Base-by-base conservation (phyloP, 805 yeast species). In the Blastobotrys muscicola region DNA sequence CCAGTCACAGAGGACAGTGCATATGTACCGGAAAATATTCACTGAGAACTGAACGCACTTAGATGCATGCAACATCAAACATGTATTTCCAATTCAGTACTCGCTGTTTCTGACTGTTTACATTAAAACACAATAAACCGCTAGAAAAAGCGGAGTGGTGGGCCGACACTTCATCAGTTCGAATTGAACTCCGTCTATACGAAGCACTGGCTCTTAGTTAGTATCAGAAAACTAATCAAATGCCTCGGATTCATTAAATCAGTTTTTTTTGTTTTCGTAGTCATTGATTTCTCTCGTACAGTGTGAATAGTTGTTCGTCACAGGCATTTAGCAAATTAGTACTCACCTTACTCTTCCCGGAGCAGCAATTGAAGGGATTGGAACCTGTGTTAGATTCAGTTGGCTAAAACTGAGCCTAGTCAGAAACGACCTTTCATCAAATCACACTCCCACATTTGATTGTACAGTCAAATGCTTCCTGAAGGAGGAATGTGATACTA, bases 291-390 rank as follows among this genome's bases (percentile, higher is more conserved):
- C 46, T 16, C 39, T 60, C 63, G 51, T 52, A 58, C 65, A 61
- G 65, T 61, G 65, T 61, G 65, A 60, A 60, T 61, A 61, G 13
- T 38, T 36, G 42, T 40, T 58, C 65, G 55, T 59, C 64, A 60
- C 47, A 41, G 62, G 35, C 33, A 12, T 26, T 20, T 13, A n/a
- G 6, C 29, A 15, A 29, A 15, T 13, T 11, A 15, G 26, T 9
- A 29, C 26, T 20, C 26, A 20, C 26, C 4, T 20, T 20, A 20
- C 26, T 20, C 26, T 20, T 20, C 26, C 26, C 4, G 6, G 4
- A 4, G 26, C 26, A 20, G 6, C 26, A 20, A 4, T 20, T n/a
- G n/a, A 6, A 20, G 6, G 4, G 26, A 20, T 20, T 20, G 4
- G 6, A 4, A 4, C 6, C 26, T 20, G 26, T 20, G 26, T 20